Conservation (phyloP, 176 grass and related monocot species). For the Oryza meyeriana region DNA sequence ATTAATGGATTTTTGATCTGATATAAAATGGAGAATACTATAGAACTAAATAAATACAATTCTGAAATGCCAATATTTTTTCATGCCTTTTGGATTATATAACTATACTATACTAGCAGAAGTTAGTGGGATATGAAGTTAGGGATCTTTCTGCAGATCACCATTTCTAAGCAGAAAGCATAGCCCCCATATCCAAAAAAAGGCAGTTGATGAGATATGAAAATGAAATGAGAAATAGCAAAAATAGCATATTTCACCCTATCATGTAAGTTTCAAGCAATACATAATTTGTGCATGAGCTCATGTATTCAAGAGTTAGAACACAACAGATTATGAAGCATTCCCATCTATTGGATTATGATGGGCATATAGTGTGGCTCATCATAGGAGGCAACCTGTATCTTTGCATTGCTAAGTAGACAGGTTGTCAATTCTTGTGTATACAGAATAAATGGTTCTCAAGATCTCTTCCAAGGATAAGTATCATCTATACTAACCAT, state of each 20-base stretch:
- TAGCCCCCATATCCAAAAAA: background rate
- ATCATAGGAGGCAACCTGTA: constrained; percentile 13
- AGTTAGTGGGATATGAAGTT: constrained; percentile 16
- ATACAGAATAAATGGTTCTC: constrained; percentile 16
- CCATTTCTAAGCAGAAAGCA: background rate
- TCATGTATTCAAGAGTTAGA: constrained; percentile 12
- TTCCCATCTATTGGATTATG: background rate
- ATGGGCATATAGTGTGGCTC: background rate
- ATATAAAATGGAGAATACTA: no score
- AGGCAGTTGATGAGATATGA: constrained; percentile 11
- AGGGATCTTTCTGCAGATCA: background rate
- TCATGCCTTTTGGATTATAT: no score
- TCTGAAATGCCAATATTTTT: no score
- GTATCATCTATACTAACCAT: background rate
- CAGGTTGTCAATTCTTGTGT: background rate
- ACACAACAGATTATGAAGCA: background rate
- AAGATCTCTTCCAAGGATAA: constrained; percentile 19
- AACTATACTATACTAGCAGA: no score
- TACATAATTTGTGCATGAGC: constrained; percentile 17
- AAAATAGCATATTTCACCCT: constrained; percentile 3
- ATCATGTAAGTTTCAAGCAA: background rate
- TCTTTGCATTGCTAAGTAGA: no score
- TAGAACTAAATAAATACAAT: no score
- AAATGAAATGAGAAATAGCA: constrained; percentile 24
- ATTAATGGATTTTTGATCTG: no score